Evolutionary conservation across 2,329 filamentous ascomycete genomes (phyloP), one percentile per base, ranked within the genome.

Genomic region (Aureobasidium sp.): DNA sequence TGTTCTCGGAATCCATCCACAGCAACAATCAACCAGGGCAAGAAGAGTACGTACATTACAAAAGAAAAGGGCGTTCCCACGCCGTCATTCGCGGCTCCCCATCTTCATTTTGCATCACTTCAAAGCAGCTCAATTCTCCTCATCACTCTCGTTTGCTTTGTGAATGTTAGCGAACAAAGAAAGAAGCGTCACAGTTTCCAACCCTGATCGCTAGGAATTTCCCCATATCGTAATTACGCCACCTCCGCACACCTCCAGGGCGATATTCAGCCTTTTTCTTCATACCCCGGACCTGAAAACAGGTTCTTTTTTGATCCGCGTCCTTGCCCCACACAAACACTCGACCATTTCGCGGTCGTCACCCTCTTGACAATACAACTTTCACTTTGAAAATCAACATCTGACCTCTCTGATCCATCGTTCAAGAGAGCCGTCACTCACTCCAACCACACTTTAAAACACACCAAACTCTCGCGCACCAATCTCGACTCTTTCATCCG

Each of bases 131-230:
- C n/a, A n/a, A n/a, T n/a, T n/a, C n/a, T n/a, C n/a, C n/a, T n/a
- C n/a, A n/a, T n/a, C 44, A 48, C 44, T 48, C 17, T 48, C 44
- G 44, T 48, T 48, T 8, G n/a, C n/a, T n/a, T n/a, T n/a, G n/a
- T n/a, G n/a, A n/a, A n/a, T n/a, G n/a, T n/a, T n/a, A n/a, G n/a
- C n/a, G n/a, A n/a, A n/a, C n/a, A n/a, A n/a, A n/a, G n/a, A n/a
- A n/a, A n/a, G n/a, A n/a, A n/a, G n/a, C n/a, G n/a, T n/a, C n/a
- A n/a, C n/a, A n/a, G n/a, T n/a, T n/a, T n/a, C n/a, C 32, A n/a
- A 11, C 10, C 32, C 6, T 17, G 6, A 6, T 34, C 41, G 35
- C 35, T 7, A 38, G 35, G 21, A 35, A 35, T 47, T 47, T n/a
- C 40, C 25, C 44, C 44, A 48, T 19, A 27, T 25, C 19, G n/a